Evolutionary conservation across 352 stramenopile species (phyloP).

Genomic region (Globisporangium ultimum): DNA sequence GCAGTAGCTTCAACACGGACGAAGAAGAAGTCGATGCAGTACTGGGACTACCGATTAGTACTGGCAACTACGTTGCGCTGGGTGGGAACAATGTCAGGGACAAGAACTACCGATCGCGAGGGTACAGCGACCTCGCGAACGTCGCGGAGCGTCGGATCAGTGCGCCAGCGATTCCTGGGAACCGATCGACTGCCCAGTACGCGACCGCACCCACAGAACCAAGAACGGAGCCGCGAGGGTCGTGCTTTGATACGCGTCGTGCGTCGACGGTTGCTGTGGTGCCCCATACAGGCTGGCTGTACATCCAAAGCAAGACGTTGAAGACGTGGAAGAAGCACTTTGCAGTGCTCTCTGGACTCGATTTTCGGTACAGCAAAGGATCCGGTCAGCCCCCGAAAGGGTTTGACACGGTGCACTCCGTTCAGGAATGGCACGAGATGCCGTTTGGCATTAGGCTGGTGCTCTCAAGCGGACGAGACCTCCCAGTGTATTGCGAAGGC

Average conservation of each 20-base stretch:
- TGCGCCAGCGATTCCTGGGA: slow-evolving; percentile 25
- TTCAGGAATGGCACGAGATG: slow-evolving; percentile 40
- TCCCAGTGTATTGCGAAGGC: slow-evolving; percentile 45
- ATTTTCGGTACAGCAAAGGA: slow-evolving; percentile 75
- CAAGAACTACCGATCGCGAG: slow-evolving; percentile 27
- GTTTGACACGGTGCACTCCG: slow-evolving; percentile 52
- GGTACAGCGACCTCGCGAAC: slow-evolving; percentile 56
- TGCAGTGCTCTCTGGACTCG: slow-evolving; percentile 58
- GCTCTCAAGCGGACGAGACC: slow-evolving; percentile 37
- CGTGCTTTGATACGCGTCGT: slow-evolving; percentile 70
- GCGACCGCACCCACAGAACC: slow-evolving; percentile 12
- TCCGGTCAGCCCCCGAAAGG: slow-evolving; percentile 59
- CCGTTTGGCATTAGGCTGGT: slow-evolving; percentile 47
- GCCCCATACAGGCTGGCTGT: slow-evolving; percentile 63
- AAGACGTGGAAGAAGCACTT: slow-evolving; percentile 73
- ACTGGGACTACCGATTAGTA: slow-evolving; percentile 42
- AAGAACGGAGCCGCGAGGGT: slow-evolving; percentile 14
- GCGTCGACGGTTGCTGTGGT: slow-evolving; percentile 49
- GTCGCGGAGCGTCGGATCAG: slow-evolving; percentile 24
- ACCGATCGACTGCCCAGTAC: slow-evolving; percentile 16
- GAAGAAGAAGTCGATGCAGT: slow-evolving; percentile 35
- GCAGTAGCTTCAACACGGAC: slow-evolving; percentile 2
- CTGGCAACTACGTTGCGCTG: slow-evolving; percentile 48
- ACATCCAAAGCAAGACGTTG: slow-evolving; percentile 56
- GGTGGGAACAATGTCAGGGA: slow-evolving; percentile 20